Evolutionary conservation across 164 flowering plant genomes (phyloP).

Genomic region (Santalum album): DNA sequence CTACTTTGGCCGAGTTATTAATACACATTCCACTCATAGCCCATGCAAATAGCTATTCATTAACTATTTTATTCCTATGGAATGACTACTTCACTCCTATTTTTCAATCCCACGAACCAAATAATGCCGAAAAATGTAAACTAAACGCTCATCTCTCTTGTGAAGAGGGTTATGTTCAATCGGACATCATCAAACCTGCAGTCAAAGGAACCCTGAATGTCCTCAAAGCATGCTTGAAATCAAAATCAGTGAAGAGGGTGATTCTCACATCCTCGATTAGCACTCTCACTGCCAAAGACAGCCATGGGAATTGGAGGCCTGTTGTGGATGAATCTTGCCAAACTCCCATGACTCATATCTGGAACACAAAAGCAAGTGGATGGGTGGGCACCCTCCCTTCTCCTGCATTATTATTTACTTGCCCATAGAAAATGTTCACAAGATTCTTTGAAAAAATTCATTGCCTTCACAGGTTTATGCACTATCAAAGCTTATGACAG

Average conservation of each 20-base stretch:
- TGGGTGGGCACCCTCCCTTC: conserved; percentile 39
- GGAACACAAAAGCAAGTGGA: conserved; percentile 44
- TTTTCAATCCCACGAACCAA: no score
- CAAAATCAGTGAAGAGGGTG: conserved; percentile 46
- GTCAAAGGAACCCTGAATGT: conserved; percentile 50
- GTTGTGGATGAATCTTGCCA: conserved; percentile 65
- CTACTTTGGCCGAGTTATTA: no score
- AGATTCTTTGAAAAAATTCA: not conserved
- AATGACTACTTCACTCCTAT: no score
- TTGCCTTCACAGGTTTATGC: conserved; percentile 40
- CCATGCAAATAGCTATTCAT: no score
- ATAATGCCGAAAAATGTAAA: no score
- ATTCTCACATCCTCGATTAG: conserved; percentile 72
- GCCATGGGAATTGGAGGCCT: conserved; percentile 33
- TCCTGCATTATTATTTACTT: not conserved
- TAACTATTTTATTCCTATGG: no score
- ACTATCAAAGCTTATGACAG: conserved; percentile 59
- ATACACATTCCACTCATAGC: no score
- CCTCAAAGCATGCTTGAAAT: conserved; percentile 45
- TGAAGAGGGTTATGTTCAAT: conserved; percentile 38
- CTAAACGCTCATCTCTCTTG: no score
- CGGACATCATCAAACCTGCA: conserved; percentile 52
- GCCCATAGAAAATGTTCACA: not conserved
- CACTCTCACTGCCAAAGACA: conserved; percentile 54
- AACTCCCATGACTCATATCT: conserved; percentile 30